These are phyloP conservation scores for Diplodia corticola DNA, from an alignment of 2,329 filamentous ascomycete species.

Conservation along the genomic window DNA sequence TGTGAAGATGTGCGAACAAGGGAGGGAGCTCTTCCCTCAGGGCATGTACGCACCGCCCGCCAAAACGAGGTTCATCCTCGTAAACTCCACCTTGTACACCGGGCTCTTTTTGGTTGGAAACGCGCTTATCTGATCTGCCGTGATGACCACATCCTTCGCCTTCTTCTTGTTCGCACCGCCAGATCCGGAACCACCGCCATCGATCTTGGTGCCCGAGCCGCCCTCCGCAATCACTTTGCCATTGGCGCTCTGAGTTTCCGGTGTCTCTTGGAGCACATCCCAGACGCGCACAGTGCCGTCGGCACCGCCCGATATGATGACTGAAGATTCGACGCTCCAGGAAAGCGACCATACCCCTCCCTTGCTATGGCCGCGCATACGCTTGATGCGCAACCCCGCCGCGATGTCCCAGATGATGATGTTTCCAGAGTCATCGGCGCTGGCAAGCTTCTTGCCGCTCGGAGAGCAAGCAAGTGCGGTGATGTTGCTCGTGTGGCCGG, in stretches of 20 bases:
- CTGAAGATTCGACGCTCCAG: conserved; percentile 89
- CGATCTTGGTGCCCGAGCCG: conserved; percentile 47
- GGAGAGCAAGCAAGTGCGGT: conserved; percentile 82
- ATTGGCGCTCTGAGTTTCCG: conserved; percentile 55
- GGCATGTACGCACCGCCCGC: conserved; percentile 73
- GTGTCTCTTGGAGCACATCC: conserved; percentile 78
- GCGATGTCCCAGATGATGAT: conserved; percentile 94
- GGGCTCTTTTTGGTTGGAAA: conserved; percentile 97
- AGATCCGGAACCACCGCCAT: conserved; percentile 44
- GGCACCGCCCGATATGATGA: conserved; percentile 85
- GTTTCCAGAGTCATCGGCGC: conserved; percentile 81
- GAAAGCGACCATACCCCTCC: conserved; percentile 91
- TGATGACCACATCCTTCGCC: conserved; percentile 89
- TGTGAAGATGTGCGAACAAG: neutral
- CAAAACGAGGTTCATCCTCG: conserved; percentile 89
- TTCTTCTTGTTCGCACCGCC: conserved; percentile 53
- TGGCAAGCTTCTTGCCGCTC: conserved; percentile 87
- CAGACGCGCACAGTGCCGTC: conserved; percentile 92
- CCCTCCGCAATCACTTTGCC: conserved; percentile 54
- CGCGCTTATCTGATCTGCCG: conserved; percentile 88
- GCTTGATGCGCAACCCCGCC: conserved; percentile 84
- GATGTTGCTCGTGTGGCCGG: conserved; percentile 85
- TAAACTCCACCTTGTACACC: conserved; percentile 90
- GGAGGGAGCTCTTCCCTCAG: too few species aligned
- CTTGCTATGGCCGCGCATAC: conserved; percentile 89